phyloP scores from a whole-genome alignment of 2,329 filamentous ascomycete species.

The Waltergamsia citrina region DNA sequence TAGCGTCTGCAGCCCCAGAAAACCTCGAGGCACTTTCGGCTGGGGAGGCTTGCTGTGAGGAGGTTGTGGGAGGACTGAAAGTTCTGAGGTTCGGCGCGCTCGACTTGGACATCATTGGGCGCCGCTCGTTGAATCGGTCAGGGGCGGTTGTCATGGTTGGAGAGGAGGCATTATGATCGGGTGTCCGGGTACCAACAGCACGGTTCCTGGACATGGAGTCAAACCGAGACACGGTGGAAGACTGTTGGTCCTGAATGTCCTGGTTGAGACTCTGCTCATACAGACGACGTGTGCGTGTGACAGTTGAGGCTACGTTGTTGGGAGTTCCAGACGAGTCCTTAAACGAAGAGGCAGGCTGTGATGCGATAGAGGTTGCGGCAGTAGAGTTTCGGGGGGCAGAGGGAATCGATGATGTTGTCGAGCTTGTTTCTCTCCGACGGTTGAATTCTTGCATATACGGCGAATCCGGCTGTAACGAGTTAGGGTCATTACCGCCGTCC shows the following conservation, averaged over 20 bases:
- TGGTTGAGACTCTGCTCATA: constrained; percentile 79
- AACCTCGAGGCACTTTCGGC: constrained; percentile 19
- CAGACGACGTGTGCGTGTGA: constrained; percentile 62
- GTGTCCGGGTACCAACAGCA: constrained; percentile 37
- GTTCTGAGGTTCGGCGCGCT: constrained; percentile 63
- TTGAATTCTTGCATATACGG: constrained; percentile 45
- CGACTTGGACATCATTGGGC: constrained; percentile 38
- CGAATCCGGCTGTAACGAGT: constrained; percentile 4
- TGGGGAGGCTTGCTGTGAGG: constrained; percentile 25
- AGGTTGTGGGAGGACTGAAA: constrained; percentile 34
- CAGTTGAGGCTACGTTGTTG: constrained; percentile 21
- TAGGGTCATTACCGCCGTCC: constrained; percentile 28
- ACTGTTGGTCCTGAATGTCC: constrained; percentile 72
- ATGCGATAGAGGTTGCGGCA: constrained; percentile 80
- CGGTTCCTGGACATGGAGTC: constrained; percentile 67
- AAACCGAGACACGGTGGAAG: constrained; percentile 65
- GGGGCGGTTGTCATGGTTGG: constrained; percentile 30
- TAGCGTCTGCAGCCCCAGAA: constrained; percentile 22
- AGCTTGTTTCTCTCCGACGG: constrained; percentile 75
- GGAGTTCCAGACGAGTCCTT: constrained; percentile 33
- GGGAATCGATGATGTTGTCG: constrained; percentile 64
- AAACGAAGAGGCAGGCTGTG: constrained; percentile 48
- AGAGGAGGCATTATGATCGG: constrained; percentile 38
- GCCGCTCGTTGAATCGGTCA: constrained; percentile 36
- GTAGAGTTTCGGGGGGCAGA: constrained; percentile 69